Base-by-base conservation (phyloP, 352 stramenopile species). In the Globisporangium barbulae region DNA sequence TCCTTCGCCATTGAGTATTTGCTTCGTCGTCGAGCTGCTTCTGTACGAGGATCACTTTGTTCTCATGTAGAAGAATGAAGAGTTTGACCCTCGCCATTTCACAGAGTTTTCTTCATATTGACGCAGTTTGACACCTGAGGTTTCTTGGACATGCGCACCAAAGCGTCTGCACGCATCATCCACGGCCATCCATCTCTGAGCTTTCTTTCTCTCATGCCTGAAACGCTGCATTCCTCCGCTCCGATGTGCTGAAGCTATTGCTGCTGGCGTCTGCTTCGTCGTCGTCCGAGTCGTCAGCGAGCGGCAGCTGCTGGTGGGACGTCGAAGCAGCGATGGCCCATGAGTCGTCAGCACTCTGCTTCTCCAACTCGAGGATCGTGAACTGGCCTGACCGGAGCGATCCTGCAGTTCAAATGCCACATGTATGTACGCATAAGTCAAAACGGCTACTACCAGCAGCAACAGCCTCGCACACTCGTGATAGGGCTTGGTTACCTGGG, bases 331-430 rank as follows among this genome's bases (percentile, higher is more conserved):
- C 69, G 31, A 92, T 61, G 48, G 49, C 33, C 83, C 83, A 92
- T 49, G 75, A 74, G 44, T 71, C 76, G 41, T 90, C 79, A 10
- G 71, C 63, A 7, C 55, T 17, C 41, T 77, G 67, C 69, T 83
- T 83, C 50, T 83, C 80, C 0, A 93, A 69, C 62, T 91, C 69
- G 5, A 93, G 63, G n/a, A 91, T 82, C 15, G 74, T 89, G 57
- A 89, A 93, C 48, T 93, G 80, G n/a, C 84, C 81, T 41, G 75
- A 42, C 12, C 75, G 81, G 49, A 93, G 65, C 12, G 82, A 90
- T 12, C 84, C 84, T 93, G 31, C 41, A 47, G 17, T 47, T 47
- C 41, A n/a, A 7, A 47, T 22, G 25, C 56, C 10, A 41, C 15
- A 9, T n/a, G 22, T 22, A 21, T n/a, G 22, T 22, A 21, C 8